Evolutionary conservation across 345 rosid genomes (phyloP), one percentile per base, ranked within the genome.

Genomic region (Clausena lansium): DNA sequence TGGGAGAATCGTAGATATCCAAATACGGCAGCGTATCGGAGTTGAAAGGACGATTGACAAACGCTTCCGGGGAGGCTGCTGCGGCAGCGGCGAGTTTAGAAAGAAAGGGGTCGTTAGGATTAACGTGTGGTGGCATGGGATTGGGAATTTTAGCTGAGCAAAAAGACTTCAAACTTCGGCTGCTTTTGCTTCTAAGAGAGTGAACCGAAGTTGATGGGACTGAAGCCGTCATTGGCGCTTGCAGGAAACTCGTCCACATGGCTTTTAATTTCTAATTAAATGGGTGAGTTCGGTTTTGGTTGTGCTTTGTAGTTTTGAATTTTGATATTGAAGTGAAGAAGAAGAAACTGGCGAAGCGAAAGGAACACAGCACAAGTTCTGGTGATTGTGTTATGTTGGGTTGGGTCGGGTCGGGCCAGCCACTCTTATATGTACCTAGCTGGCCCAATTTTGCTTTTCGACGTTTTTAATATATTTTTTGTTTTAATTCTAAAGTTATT

Each of bases 71-170:
- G 0, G 97, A 88, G 27, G 70, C 82, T 38, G 91, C 87, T 10
- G 97, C 93, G 19, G 82, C 85, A 9, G 91, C 82, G 54, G 97
- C 90, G 47, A 93, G 88, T 52, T 77, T 89, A 13, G 88, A 78
- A 6, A 93, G 87, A 69, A 93, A 93, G 4, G 93, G 91, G 84
- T 92, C 99, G 19, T 89, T 90, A 28, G 97, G 94, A 88, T 95
- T 89, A 3, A 89, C 3, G 1, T 45, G 50, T 45, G 95, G 94
- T 41, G 97, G 91, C 81, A 86, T 82, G 30, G 92, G 94, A 77
- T 90, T 86, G 30, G 92, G 94, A 77, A 91, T 86, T 78, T 85
- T 87, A 24, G 93, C 87, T 4, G 95, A 74, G 69, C 88, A 70
- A 47, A 75, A 57, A 83, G 77, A 76, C 81, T 77, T 85, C 60